These are phyloP conservation scores for Solanum stenotomum DNA, from an alignment of 257 asterid species.

Conservation along the genomic window DNA sequence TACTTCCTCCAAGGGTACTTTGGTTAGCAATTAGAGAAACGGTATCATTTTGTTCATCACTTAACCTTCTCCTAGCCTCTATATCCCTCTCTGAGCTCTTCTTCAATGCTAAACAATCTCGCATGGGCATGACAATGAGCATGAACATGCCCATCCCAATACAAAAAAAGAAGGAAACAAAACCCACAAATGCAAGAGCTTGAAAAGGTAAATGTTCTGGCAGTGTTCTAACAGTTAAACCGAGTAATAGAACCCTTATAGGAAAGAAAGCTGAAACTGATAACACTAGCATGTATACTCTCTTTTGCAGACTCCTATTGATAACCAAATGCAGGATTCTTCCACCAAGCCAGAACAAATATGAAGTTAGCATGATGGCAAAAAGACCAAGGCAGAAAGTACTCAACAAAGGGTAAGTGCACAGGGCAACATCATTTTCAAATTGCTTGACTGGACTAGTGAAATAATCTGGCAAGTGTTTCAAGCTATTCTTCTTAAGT, in stretches of 20 bases:
- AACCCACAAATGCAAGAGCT: constrained; percentile 58
- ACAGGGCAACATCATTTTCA: constrained; percentile 27
- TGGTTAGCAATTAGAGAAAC: constrained; percentile 56
- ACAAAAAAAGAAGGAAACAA: constrained; percentile 66
- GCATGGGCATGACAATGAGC: constrained; percentile 71
- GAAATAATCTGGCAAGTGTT: constrained; percentile 62
- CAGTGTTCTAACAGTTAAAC: constrained; percentile 49
- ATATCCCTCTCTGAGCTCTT: constrained; percentile 34
- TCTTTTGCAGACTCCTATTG: constrained; percentile 71
- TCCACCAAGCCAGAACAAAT: constrained; percentile 66
- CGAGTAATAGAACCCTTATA: constrained; percentile 55
- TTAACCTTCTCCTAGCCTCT: constrained; percentile 41
- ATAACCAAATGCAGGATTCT: constrained; percentile 54
- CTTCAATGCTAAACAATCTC: constrained; percentile 70
- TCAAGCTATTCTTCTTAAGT: constrained; percentile 21
- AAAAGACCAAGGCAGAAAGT: constrained; percentile 63
- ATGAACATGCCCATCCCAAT: constrained; percentile 52
- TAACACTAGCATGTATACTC: constrained; percentile 61
- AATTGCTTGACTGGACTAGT: constrained; percentile 25
- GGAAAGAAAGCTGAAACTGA: constrained; percentile 49
- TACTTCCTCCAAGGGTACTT: constrained; percentile 34
- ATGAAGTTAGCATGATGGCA: constrained; percentile 38
- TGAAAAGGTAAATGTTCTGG: constrained; percentile 43
- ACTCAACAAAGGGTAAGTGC: constrained; percentile 78
- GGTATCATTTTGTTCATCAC: constrained; percentile 46